phyloP scores from a whole-genome alignment of 345 rosid genomes.

The Corymbia maculata region DNA sequence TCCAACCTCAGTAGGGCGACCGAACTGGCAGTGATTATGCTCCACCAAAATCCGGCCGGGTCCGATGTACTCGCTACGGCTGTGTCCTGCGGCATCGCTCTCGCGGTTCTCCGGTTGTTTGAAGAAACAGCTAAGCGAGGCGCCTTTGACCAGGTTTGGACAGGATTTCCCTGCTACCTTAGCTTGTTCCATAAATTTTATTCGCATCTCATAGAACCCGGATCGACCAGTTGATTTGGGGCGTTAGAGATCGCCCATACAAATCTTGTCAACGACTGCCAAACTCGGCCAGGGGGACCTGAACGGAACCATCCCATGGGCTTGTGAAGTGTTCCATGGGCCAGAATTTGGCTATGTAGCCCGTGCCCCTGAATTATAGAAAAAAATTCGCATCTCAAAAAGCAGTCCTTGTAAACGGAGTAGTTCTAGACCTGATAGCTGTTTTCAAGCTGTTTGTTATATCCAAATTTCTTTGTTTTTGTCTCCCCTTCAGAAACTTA shows the following conservation, averaged over 20 bases:
- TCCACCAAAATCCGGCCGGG: slow-evolving; percentile 32
- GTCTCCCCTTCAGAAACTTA: slow-evolving; percentile 41
- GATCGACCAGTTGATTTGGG: background rate
- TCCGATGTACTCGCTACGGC: slow-evolving; percentile 50
- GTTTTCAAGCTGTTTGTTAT: background rate
- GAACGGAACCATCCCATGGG: background rate
- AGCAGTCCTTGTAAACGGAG: background rate
- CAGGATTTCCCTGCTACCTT: background rate
- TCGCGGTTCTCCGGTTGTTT: slow-evolving; percentile 45
- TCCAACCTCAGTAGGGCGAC: background rate
- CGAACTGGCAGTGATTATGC: slow-evolving; percentile 14
- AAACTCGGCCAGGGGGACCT: background rate
- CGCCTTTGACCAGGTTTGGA: slow-evolving; percentile 66
- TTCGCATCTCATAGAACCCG: background rate
- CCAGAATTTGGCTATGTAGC: background rate
- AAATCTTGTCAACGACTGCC: background rate
- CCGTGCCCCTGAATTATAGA: background rate
- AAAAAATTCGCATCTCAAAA: background rate
- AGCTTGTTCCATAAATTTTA: background rate
- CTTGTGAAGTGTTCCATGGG: background rate
- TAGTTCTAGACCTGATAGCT: background rate
- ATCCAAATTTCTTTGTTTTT: background rate
- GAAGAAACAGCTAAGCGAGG: slow-evolving; percentile 56
- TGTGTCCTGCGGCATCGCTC: slow-evolving; percentile 27
- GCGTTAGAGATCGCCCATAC: background rate